Evolutionary conservation across 495 filamentous ascomycete genomes (phyloP), one percentile per base, ranked within the genome.

Genomic region (Penicillium maclennaniae): DNA sequence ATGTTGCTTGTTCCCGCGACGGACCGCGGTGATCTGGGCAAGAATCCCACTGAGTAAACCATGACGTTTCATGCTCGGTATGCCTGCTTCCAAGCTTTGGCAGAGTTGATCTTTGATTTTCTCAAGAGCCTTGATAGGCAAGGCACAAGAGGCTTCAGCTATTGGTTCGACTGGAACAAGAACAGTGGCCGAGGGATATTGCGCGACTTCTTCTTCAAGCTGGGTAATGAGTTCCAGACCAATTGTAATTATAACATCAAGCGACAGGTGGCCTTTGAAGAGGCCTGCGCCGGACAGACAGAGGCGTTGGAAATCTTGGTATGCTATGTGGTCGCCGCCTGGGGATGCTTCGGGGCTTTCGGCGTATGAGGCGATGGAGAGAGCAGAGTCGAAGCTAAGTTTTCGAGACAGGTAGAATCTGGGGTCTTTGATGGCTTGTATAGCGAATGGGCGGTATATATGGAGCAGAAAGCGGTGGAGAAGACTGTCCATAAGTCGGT

Each of bases 321-420:
- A 19, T 47, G 67, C 19, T 0, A 17, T 43, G 51, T 58, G 51
- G 65, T 75, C 36, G 43, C 49, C 12, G 58, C 53, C 26, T 63
- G 55, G 6, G 6, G 49, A 27, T 17, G 27, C 19, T 17, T 19
- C 66, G 50, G 25, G 44, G 14, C 6, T n/a, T 4, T 63, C 55
- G 53, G 67, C 53, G 26, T 61, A 59, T 3, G 74, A 76, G n/a
- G 75, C 53, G 25, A 77, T 68, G 7, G 68, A 53, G 39, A 78
- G 58, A 4, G 74, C 69, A 7, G 71, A 59, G 20, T 81, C 79
- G 0, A 81, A 49, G 28, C 68, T 63, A 19, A 72, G 61, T 51
- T 78, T 81, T 31, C 67, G 70, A 12, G 78, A 77, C 39, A 74
- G 77, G 58, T 77, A 72, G 61, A 75, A 80, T 15, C 70, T 47